Evolutionary conservation across 176 grass and related monocot genomes (phyloP).

Genomic region (Eremochloa ophiuroides): DNA sequence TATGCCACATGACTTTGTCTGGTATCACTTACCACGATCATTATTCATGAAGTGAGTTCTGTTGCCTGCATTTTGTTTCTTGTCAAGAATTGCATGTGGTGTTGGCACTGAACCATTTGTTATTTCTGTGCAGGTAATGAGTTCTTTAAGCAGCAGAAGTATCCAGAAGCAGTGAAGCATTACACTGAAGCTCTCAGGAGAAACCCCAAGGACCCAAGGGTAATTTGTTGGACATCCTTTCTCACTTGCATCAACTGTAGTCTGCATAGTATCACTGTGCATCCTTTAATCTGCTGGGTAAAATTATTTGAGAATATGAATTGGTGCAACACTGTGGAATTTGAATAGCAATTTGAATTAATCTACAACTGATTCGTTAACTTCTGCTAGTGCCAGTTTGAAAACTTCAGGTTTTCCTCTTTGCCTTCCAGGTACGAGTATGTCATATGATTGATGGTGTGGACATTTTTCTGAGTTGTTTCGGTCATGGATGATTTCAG

Average conservation of each 20-base stretch:
- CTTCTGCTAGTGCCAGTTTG: background rate
- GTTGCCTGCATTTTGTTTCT: background rate
- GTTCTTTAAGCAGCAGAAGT: slow-evolving; percentile 86
- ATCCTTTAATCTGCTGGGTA: background rate
- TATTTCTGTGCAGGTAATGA: slow-evolving; percentile 64
- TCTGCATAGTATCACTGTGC: background rate
- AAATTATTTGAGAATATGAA: background rate
- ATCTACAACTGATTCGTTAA: background rate
- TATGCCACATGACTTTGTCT: background rate
- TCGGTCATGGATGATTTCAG: slow-evolving; percentile 30
- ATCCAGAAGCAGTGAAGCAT: slow-evolving; percentile 90
- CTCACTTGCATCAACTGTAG: background rate
- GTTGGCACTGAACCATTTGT: background rate
- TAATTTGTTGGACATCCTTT: slow-evolving; percentile 7
- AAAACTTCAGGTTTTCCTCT: background rate
- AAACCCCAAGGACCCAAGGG: slow-evolving; percentile 69
- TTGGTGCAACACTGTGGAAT: background rate
- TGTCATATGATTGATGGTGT: background rate
- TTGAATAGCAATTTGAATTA: background rate
- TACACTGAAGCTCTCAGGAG: slow-evolving; percentile 95
- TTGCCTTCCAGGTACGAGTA: too few species aligned
- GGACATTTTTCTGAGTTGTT: background rate
- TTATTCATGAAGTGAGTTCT: background rate
- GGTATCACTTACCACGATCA: background rate
- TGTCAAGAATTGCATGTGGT: background rate